These are phyloP conservation scores for Gymnopus androsaceus DNA, from an alignment of 1,284 basidiomycete species.

Conservation along the genomic window DNA sequence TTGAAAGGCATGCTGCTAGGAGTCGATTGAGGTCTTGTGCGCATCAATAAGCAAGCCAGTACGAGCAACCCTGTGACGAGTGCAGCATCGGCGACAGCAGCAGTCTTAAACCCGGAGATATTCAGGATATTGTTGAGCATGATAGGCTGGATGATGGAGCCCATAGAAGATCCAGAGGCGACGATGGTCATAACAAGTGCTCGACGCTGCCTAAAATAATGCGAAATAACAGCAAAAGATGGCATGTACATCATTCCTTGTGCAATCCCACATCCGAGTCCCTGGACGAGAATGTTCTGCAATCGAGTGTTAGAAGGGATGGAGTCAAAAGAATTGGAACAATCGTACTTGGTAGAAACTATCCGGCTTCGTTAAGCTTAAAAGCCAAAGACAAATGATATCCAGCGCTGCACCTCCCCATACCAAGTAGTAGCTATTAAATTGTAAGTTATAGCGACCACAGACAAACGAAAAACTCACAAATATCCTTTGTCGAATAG, in stretches of 20 bases:
- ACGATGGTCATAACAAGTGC: conserved; percentile 40
- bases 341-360: conserved; percentile 28
- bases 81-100: conserved; percentile 29
- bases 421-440: conserved; percentile 24
- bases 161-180: conserved; percentile 19
- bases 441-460: too few species aligned
- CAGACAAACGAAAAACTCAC: conserved; percentile 15
- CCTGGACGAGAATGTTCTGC: conserved; percentile 19
- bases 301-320: neutral
- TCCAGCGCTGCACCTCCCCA: conserved; percentile 23
- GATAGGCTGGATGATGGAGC: conserved; percentile 14
- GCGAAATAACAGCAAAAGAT: conserved; percentile 32
- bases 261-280: conserved; percentile 18
- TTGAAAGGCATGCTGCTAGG: conserved; percentile 12
- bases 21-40: conserved; percentile 20
- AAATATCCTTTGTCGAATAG: conserved; percentile 31
- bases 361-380: conserved; percentile 27
- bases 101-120: conserved; percentile 32
- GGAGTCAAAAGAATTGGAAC: neutral
- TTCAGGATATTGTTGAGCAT: conserved; percentile 26
- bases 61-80: conserved; percentile 26
- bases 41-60: conserved; percentile 30
- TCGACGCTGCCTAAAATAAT: conserved; percentile 34
- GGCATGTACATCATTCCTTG: conserved; percentile 23
- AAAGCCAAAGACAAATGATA: conserved; percentile 28